A percentile compares a stretch with the other conserved stretches of the same genome.
Evolutionary conservation across 352 stramenopile genomes (phyloP).

Genomic region (Phytopythium delawarense): DNA sequence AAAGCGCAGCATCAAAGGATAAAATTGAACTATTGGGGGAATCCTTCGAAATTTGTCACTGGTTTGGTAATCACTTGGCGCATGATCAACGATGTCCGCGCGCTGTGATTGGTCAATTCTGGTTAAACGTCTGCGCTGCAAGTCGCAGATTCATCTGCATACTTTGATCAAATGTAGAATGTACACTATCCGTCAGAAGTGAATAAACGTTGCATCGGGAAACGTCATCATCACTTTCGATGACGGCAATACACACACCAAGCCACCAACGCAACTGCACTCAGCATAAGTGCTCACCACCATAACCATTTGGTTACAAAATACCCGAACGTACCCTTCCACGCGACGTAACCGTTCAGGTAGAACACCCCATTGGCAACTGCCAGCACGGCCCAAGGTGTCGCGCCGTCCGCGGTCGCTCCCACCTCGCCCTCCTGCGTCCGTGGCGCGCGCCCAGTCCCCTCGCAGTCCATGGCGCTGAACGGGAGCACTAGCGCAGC

Average conservation of each 20-base stretch:
- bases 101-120: background rate
- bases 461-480: constrained; percentile 7
- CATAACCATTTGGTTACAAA: background rate
- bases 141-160: background rate
- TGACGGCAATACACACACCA: background rate
- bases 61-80: constrained; percentile 2
- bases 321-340: too few relatives aligned
- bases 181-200: background rate
- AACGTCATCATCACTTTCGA: constrained; percentile 2
- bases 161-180: background rate
- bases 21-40: background rate
- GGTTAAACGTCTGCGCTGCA: background rate
- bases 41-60: background rate
- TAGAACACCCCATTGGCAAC: too few relatives aligned
- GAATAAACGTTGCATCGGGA: background rate
- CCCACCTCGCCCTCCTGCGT: background rate
- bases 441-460: background rate
- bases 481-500: constrained; percentile 8
- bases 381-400: too few relatives aligned
- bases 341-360: background rate
- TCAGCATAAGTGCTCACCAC: background rate
- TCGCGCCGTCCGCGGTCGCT: background rate
- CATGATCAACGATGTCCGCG: background rate
- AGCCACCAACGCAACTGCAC: background rate
- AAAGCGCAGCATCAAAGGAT: background rate